A percentile compares a stretch with the other conserved stretches of the same genome.
These are phyloP conservation scores for Carallia pectinifolia DNA, from an alignment of 345 rosid species.

Conservation along the genomic window DNA sequence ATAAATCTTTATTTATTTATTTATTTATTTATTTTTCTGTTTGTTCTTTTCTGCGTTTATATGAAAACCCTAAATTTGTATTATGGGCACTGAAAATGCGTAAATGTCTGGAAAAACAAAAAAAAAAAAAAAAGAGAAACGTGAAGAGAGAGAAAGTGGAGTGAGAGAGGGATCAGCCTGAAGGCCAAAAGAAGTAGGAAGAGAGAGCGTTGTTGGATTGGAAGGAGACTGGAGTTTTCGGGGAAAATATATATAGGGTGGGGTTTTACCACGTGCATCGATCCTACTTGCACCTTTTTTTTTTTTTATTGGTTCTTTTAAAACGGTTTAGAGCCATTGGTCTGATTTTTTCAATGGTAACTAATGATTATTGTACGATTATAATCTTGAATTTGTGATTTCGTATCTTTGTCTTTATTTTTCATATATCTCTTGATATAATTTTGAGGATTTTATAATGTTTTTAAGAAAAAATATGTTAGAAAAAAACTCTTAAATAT, in stretches of 20 bases:
- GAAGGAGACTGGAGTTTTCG: neutral
- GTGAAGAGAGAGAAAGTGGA: neutral
- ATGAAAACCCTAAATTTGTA: no score
- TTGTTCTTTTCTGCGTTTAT: neutral
- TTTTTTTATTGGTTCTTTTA: neutral
- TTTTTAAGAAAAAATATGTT: no score
- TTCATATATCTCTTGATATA: no score
- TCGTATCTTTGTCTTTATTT: no score
- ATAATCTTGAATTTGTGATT: no score
- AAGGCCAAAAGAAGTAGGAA: neutral
- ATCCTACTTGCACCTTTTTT: neutral
- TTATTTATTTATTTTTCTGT: neutral
- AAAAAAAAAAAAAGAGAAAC: no score
- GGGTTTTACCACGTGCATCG: slow-evolving; percentile 12
- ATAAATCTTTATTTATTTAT: neutral
- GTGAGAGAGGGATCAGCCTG: neutral
- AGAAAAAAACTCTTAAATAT: no score
- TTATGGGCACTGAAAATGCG: neutral
- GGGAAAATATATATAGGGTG: neutral
- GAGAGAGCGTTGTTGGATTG: neutral
- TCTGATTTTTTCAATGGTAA: no score
- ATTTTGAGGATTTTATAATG: no score
- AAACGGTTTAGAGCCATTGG: no score
- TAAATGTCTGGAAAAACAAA: neutral
- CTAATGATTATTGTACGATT: no score